Base-by-base conservation (phyloP, 2,329 filamentous ascomycete genomes). In the Penicillium glabrum region DNA sequence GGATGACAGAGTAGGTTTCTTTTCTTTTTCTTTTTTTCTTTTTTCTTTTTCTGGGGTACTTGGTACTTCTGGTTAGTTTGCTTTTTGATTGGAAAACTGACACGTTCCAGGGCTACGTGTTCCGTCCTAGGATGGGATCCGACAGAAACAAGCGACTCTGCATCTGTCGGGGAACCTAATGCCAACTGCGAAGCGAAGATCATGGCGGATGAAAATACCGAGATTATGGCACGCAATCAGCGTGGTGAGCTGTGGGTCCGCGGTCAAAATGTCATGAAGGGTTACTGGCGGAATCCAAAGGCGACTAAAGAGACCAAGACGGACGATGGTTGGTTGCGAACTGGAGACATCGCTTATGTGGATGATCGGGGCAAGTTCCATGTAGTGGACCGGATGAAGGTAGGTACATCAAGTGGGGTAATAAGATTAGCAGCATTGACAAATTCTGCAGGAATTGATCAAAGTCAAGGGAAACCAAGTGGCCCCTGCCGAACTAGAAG, bases 361-460 rank as follows among this genome's bases (percentile, higher is more conserved):
- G 80, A 90, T 59, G 69, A 79, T 19, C 66, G 80, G 1, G 80
- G 80, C 35, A 78, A 80, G 61, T 80, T 90, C 57, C 83, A 83
- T 66, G 88, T 91, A 53, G 86, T 93, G 31, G 90, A 93, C 72
- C 83, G 90, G 39, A 86, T 86, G 76, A 91, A 92, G 79, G 88
- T 80, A 59, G 16, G 59, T 45, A 19, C 66, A 51, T 37, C 14
- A 29, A 51, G 51, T 33, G 29, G 41, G 31, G 33, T 24, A 10
- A 56, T 39, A n/a, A 13, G 33, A 11, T 14, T 10, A 35, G 7
- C 27, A 29, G 48, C 11, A 46, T 45, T 57, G 55, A 57, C 51
- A 52, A 41, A 55, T 44, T 35, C 45, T 51, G 43, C 53, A 83
- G 79, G 82, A 86, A 65, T 74, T 86, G 60, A 86, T 86, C 72